Conservation (phyloP, 1,284 basidiomycete species). For the Veloboletus limbatus region DNA sequence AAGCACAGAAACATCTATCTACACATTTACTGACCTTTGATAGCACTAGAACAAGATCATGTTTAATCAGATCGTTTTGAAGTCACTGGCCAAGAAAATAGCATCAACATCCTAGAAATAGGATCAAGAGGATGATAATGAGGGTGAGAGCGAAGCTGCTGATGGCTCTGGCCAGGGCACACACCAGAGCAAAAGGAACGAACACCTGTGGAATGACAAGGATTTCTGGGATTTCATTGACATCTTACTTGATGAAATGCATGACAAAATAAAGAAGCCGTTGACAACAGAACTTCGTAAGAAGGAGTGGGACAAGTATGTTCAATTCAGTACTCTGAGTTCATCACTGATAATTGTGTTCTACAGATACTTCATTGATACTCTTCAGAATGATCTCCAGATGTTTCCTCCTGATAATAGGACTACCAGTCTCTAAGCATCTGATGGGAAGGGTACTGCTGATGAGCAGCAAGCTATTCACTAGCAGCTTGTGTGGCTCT, state of each 20-base stretch:
- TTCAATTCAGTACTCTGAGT: neutral
- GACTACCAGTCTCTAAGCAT: neutral
- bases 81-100: too few species aligned
- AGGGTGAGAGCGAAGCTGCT: neutral
- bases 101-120: too few species aligned
- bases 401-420: neutral
- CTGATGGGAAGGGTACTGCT: neutral
- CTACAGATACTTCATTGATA: neutral
- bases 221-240: neutral
- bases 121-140: neutral
- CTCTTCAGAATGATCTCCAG: neutral
- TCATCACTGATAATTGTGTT: neutral
- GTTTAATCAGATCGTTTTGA: too few species aligned
- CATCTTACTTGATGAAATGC: neutral
- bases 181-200: too few species aligned
- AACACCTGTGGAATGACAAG: too few species aligned
- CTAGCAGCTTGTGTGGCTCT: neutral
- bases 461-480: neutral
- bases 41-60: too few species aligned
- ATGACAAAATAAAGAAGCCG: neutral
- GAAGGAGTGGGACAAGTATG: neutral
- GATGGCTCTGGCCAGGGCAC: too few species aligned
- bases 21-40: too few species aligned
- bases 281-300: neutral
- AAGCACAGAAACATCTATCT: too few species aligned